Conservation (phyloP, 257 asterid genomes). For the Thymus mandschuricus region DNA sequence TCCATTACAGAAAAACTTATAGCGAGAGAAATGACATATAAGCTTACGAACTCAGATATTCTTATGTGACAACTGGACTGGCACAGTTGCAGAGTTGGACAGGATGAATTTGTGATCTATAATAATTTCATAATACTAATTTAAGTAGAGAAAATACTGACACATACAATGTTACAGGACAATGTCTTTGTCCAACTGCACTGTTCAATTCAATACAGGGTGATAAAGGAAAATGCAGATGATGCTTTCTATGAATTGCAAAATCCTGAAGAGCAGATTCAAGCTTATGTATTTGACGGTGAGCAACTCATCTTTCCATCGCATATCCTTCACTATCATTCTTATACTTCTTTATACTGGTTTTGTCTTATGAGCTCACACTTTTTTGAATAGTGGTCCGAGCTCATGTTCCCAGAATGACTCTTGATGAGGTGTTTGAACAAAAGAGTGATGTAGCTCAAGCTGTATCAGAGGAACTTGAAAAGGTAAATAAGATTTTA, state of each 20-base stretch:
- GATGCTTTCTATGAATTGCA: slow-evolving; percentile 98
- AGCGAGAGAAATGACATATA: background rate
- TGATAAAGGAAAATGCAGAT: slow-evolving; percentile 78
- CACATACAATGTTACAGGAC: slow-evolving; percentile 59
- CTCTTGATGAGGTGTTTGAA: slow-evolving; percentile 91
- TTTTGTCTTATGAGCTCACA: slow-evolving; percentile 25
- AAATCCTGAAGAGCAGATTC: slow-evolving; percentile 91
- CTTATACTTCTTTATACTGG: background rate
- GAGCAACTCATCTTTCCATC: slow-evolving; percentile 17
- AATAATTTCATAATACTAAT: background rate
- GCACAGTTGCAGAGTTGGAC: background rate
- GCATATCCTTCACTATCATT: background rate
- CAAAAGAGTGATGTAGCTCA: slow-evolving; percentile 96
- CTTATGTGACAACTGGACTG: background rate
- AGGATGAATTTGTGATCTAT: background rate
- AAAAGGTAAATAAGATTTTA: slow-evolving; percentile 59
- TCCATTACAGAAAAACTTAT: background rate
- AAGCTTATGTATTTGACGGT: slow-evolving; percentile 96
- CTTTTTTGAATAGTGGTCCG: slow-evolving; percentile 70
- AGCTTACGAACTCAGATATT: background rate
- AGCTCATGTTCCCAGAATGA: slow-evolving; percentile 93
- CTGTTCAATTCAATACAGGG: slow-evolving; percentile 91
- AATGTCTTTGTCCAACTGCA: slow-evolving; percentile 93
- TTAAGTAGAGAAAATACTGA: slow-evolving; percentile 28
- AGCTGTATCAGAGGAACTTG: slow-evolving; percentile 92